Evolutionary conservation across 2,329 filamentous ascomycete species (phyloP), one percentile per base, ranked within the genome.

Genomic region (Trichoderma hamatum): DNA sequence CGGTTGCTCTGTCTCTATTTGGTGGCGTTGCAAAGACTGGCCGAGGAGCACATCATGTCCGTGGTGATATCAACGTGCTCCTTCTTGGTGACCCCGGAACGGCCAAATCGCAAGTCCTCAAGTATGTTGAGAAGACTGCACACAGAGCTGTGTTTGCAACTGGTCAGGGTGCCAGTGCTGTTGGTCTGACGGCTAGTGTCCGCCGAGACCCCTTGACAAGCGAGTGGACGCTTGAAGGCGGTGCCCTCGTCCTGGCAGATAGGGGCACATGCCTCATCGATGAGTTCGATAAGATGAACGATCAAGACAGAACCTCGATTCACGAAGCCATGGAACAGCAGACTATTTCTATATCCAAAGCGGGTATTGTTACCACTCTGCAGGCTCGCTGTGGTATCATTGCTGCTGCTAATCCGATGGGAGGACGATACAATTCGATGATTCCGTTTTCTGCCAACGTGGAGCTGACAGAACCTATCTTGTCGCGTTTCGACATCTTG

Each of bases 301-400:
- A 99, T 78, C 94, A 98, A 78, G 96, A 99, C 80, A 89, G 96
- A 72, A 98, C 96, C 1, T 97, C 94, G 9, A 99, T 99, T 74
- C 96, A 99, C 86, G 96, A 99, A 84, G 96, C 96, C 70, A 99
- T 99, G 96, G 96, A 99, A 81, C 96, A 99, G 81, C 96, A 99
- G 82, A 99, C 96, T 1, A 99, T 99, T 74, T 98, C 95, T 71
- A 99, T 99, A 77, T 97, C 94, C 72, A 99, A 99, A 79, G 96
- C 96, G 0, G 96, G 96, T 81, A 99, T 99, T 71, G 96, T 99
- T 54, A 99, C 96, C 1, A 98, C 96, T 0, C 85, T 99, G 0
- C 95, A 99, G 80, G 96, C 96, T 54, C 91, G 96, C 49, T 99
- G 96, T 79, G 94, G 94, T 66, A 96, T 99, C 73, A 94, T 99